Base-by-base conservation (phyloP, 2,329 filamentous ascomycete species). In the Pseudonectria foliicola region DNA sequence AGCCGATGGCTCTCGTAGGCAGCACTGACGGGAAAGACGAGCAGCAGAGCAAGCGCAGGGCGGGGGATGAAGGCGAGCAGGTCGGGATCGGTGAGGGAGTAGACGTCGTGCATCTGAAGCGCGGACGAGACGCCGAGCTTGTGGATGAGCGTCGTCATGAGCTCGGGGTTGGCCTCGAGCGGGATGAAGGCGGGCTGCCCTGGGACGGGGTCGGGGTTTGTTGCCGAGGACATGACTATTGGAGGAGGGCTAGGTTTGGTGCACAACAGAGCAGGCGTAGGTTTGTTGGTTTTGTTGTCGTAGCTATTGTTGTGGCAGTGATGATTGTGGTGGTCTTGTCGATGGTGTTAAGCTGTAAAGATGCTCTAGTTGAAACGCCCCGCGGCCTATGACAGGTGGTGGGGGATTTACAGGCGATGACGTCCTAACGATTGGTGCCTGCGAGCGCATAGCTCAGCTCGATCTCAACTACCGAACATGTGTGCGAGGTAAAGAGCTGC, bases 21-120 rank as follows among this genome's bases (percentile, higher is more conserved):
- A 31, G 78, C 68, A 35, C 77, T 86, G 44, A 94, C 74, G 46
- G 92, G 90, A 61, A 95, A 95, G 45, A 96, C 88, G 49, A 96
- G 82, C 23, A 96, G 80, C 12, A 96, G 77, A 6, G 90, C 90
- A 45, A 88, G 75, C 2, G 86, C 85, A 3, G 92, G 92, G 2
- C 89, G 85, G 0, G 92, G 89, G 26, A 96, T 78, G 62, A 95
- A 88, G 42, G 79, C 75, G 33, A 96, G 78, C 26, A 95, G 75
- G 34, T 88, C 80, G 0, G 85, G 80, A 34, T 96, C 89, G 45
- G 84, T 82, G 54, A 96, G 81, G 48, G 82, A 89, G 73, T 82
- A 95, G 60, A 96, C 86, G 63, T 96, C 90, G 69, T 93, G 82
- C 63, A 95, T 81, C 51, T 77, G 71, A 29, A 96, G 73, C 16